These are phyloP conservation scores for Brachypodium distachyon DNA, from an alignment of 202 grass and related monocot species.

Conservation along the genomic window DNA sequence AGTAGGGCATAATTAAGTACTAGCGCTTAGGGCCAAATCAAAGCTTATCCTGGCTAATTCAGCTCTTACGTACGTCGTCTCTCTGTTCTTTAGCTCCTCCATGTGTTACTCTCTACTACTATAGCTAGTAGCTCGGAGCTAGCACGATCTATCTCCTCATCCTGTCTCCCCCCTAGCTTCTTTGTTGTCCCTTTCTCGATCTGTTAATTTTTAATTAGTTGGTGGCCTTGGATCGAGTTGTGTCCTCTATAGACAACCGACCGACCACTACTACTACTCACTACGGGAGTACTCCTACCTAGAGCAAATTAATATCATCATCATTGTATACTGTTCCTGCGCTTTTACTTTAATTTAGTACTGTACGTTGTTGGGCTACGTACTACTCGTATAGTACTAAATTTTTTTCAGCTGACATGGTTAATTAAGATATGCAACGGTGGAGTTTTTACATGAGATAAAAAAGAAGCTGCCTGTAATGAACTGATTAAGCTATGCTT, in stretches of 20 bases:
- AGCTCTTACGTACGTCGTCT: constrained; percentile 15
- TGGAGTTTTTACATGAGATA: neutral
- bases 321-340: constrained; percentile 23
- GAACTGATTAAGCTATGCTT: neutral
- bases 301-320: constrained; percentile 49
- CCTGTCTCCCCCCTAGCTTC: neutral
- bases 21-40: constrained; percentile 28
- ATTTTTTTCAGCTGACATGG: neutral
- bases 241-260: constrained; percentile 78
- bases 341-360: too few relatives aligned
- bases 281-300: constrained; percentile 12
- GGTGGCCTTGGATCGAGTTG: constrained; percentile 84
- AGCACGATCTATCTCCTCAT: neutral
- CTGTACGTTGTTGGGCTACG: constrained; percentile 17
- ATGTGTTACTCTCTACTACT: constrained; percentile 6
- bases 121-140: neutral
- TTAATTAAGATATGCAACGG: constrained; percentile 18
- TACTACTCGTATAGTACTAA: neutral
- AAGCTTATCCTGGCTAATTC: constrained; percentile 24
- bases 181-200: neutral
- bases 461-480: too few relatives aligned
- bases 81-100: neutral
- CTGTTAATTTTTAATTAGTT: constrained; percentile 32
- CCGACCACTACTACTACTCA: constrained; percentile 84
- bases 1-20: constrained; percentile 21